phyloP scores from a whole-genome alignment of 139 green algal species.

The Nannochloris sp. region DNA sequence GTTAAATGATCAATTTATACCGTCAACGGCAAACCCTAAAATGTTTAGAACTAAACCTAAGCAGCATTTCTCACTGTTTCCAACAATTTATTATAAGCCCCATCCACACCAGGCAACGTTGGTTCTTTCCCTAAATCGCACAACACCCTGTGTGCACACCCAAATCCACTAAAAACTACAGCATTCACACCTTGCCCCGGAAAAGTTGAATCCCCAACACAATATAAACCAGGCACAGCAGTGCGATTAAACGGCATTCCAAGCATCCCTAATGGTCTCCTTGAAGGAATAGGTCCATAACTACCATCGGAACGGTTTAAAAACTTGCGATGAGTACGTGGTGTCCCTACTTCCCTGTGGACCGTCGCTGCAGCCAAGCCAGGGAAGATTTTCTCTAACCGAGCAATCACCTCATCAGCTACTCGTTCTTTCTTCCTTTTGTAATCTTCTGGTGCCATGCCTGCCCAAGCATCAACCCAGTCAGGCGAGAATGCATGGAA shows the following conservation, averaged over 20 bases:
- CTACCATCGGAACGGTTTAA: constrained; percentile 79
- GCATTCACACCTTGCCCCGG: constrained; percentile 89
- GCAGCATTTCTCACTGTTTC: constrained; percentile 29
- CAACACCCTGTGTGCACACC: constrained; percentile 82
- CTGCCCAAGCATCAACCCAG: constrained; percentile 81
- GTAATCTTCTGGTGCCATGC: constrained; percentile 42
- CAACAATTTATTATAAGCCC: constrained; percentile 50
- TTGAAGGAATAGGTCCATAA: constrained; percentile 89
- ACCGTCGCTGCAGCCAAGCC: constrained; percentile 58
- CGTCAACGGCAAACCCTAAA: neutral
- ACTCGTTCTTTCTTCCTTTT: constrained; percentile 69
- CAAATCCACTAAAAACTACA: constrained; percentile 92
- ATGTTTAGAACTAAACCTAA: neutral
- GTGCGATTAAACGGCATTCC: constrained; percentile 94
- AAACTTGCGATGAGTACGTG: constrained; percentile 86
- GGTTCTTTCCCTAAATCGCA: constrained; percentile 68
- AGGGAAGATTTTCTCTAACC: constrained; percentile 77
- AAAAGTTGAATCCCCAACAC: constrained; percentile 93
- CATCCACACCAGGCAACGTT: constrained; percentile 52
- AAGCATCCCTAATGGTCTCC: constrained; percentile 81
- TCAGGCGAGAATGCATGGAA: constrained; percentile 95
- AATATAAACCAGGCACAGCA: constrained; percentile 78
- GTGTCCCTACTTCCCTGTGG: constrained; percentile 72
- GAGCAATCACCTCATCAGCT: constrained; percentile 58
- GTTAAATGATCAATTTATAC: neutral